Evolutionary conservation across 2,329 filamentous ascomycete genomes (phyloP).

Genomic region (Daldinia eschscholtzii): DNA sequence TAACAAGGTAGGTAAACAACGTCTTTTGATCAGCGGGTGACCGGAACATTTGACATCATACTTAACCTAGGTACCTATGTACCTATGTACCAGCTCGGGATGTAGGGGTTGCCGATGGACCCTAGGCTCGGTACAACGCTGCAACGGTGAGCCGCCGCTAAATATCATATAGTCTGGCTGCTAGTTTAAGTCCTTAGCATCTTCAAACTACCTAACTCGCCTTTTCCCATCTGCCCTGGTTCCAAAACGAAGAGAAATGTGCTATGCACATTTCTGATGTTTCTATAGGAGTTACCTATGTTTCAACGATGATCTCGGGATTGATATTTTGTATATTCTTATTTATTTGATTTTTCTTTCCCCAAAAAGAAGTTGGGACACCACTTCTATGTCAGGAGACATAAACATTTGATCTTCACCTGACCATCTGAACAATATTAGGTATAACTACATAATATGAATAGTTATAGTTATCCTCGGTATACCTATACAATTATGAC

Average conservation of each 20-base stretch:
- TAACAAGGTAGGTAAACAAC: constrained; percentile 13
- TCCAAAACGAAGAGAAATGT: too few species aligned
- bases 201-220: not conserved
- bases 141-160: constrained; percentile 17
- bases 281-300: too few species aligned
- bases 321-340: too few species aligned
- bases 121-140: constrained; percentile 10
- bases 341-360: too few species aligned
- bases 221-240: not conserved
- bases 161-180: constrained; percentile 13
- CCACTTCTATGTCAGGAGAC: too few species aligned
- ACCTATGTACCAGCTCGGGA: constrained; percentile 15
- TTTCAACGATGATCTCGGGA: too few species aligned
- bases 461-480: not conserved
- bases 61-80: not conserved
- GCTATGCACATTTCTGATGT: too few species aligned
- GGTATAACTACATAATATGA: not conserved
- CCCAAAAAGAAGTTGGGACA: too few species aligned
- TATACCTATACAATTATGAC: not conserved
- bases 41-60: constrained; percentile 30
- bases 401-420: not conserved
- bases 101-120: constrained; percentile 35
- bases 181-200: not conserved
- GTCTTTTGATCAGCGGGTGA: constrained; percentile 8
- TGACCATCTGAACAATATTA: not conserved